These are phyloP conservation scores for Populus pruinosa DNA, from an alignment of 345 rosid genomes.

Conservation along the genomic window DNA sequence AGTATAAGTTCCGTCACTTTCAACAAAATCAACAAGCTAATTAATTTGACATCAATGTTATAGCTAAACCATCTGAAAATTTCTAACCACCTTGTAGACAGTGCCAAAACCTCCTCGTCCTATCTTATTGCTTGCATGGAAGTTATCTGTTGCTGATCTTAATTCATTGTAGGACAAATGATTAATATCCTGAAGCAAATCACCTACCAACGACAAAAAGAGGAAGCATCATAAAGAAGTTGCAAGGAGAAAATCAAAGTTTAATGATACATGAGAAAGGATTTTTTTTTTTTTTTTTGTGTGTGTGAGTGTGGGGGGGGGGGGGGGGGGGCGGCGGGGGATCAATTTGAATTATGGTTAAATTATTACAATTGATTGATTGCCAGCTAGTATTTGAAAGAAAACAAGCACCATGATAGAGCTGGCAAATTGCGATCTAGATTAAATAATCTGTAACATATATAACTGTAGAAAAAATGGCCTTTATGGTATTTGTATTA, in stretches of 20 bases:
- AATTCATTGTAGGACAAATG: conserved; percentile 42
- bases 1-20: neutral
- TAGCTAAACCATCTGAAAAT: conserved; percentile 7
- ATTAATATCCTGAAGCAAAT: conserved; percentile 31
- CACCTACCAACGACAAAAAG: conserved; percentile 21
- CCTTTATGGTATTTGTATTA: neutral
- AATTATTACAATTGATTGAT: neutral
- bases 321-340: neutral
- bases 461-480: neutral
- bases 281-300: no score
- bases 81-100: conserved; percentile 49
- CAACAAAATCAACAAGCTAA: neutral
- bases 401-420: neutral
- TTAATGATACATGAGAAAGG: neutral
- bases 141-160: conserved; percentile 46
- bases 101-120: conserved; percentile 65
- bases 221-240: neutral
- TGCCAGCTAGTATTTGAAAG: neutral
- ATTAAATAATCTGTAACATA: neutral
- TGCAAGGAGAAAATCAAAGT: neutral
- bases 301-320: no score
- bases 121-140: conserved; percentile 37
- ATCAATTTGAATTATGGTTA: neutral
- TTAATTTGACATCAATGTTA: neutral
- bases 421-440: neutral